These are phyloP conservation scores for Monosporascus sp. DNA, from an alignment of 2,329 filamentous ascomycete species.

Conservation along the genomic window DNA sequence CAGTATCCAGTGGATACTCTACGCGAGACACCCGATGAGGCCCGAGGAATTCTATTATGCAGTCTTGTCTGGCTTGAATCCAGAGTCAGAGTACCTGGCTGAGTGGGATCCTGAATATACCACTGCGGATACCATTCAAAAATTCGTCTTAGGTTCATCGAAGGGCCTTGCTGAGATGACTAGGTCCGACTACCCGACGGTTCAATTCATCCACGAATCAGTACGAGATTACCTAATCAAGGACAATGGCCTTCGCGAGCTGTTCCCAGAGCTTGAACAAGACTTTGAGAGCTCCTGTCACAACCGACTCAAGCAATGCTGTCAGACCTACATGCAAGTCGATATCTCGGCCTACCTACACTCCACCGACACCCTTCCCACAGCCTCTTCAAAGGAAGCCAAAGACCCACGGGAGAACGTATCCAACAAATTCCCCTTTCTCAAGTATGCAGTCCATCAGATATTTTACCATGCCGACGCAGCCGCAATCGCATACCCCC, in stretches of 20 bases:
- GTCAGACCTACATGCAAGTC: conserved; percentile 34
- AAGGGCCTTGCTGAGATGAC: conserved; percentile 46
- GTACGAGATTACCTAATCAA: conserved; percentile 41
- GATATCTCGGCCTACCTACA: conserved; percentile 7
- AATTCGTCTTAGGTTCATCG: conserved; percentile 36
- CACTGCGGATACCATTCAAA: conserved; percentile 18
- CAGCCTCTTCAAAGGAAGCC: conserved; percentile 9
- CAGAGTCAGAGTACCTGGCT: conserved; percentile 4
- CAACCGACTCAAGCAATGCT: conserved; percentile 40
- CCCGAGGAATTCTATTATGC: conserved; percentile 42
- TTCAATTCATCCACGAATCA: conserved; percentile 52
- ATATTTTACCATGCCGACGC: conserved; percentile 37
- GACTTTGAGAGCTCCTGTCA: conserved; percentile 33
- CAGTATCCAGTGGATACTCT: conserved; percentile 51
- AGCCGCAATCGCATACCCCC: conserved; percentile 23
- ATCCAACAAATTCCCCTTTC: conserved; percentile 33
- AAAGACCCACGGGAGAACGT: conserved; percentile 13
- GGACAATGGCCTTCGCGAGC: conserved; percentile 23
- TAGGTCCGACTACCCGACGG: conserved; percentile 19
- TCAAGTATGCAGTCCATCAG: conserved; percentile 38
- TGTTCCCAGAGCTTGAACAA: conserved; percentile 25
- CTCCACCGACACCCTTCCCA: conserved; percentile 5
- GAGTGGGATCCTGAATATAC: conserved; percentile 19
- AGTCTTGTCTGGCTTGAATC: conserved; percentile 23
- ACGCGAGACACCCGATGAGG: conserved; percentile 36